Base-by-base conservation (phyloP, 225 moss, liverwort and hornwort genomes). In the Asterella californica region DNA sequence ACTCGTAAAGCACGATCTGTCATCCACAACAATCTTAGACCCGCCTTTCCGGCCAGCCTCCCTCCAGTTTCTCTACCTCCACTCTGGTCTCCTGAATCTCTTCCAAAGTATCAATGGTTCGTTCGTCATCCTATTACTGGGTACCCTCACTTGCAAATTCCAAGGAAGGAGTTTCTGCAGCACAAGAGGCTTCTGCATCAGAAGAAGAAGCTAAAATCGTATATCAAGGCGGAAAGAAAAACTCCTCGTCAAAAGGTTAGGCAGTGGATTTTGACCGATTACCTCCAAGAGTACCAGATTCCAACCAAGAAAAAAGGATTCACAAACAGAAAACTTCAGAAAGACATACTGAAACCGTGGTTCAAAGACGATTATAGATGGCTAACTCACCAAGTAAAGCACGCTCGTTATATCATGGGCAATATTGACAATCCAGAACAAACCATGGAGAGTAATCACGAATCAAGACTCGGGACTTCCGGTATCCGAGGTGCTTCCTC, bases 361-460 rank as follows among this genome's bases (percentile, higher is more conserved):
- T 87, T 87, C 77, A 84, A 82, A 75, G 82, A 87, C 19, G 84
- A 87, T 50, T 27, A 84, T 10, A 78, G 60, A 80, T 87, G 87
- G 87, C 68, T 87, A 7, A 71, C 50, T 53, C 87, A 87, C 79
- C 87, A 87, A 50, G 87, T 87, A 29, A 87, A 84, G 36, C 87
- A 87, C 71, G 76, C 80, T 77, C 82, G 74, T 36, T 82, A 79
- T 14, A 84, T 84, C 33, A 80, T 62, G 80, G 84, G 84, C 74
- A 77, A 82, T 77, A 80, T 82, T 0, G 48, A 70, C 38, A 68
- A 80, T 46, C 70, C 64, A 6, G 55, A 80, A n/a, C 82, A 80
- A 24, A 61, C 46, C 12, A 49, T 71, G 45, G 79, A 84, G 24
- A 74, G 80, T 18, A 57, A 80, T 29, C 82, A 84, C 46, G 87